Evolutionary conservation across 176 grass and related monocot genomes (phyloP).

Genomic region (Raddia distichophylla): DNA sequence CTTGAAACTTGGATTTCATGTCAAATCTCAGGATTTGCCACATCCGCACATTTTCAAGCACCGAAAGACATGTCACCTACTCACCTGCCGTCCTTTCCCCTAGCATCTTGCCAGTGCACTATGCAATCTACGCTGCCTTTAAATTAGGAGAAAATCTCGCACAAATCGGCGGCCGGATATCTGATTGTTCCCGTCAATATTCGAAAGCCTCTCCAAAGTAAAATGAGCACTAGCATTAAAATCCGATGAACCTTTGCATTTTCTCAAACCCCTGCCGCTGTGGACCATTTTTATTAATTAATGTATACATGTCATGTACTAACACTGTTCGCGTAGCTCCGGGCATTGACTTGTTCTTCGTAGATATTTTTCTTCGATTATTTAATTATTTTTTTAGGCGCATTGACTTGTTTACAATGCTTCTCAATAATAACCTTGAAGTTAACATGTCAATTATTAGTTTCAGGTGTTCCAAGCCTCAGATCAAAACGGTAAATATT

Average conservation of each 20-base stretch:
- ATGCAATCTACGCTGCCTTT: not conserved
- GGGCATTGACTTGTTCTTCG: too few relatives aligned
- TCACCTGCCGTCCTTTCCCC: not conserved
- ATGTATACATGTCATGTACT: too few relatives aligned
- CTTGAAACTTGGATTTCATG: conserved; percentile 22
- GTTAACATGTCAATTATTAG: too few relatives aligned
- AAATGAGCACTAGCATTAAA: not conserved
- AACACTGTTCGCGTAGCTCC: too few relatives aligned
- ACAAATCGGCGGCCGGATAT: conserved; percentile 1
- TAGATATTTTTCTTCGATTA: too few relatives aligned
- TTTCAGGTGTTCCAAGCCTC: too few relatives aligned
- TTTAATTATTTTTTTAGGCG: too few relatives aligned
- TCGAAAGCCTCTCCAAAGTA: not conserved
- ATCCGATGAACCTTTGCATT: not conserved
- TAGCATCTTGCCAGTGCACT: conserved; percentile 13
- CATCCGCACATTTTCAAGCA: not conserved
- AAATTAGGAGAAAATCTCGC: conserved; percentile 27
- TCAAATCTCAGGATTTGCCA: conserved; percentile 30
- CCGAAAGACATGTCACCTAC: not conserved
- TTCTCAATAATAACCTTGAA: too few relatives aligned
- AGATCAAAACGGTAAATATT: too few relatives aligned
- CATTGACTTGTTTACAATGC: too few relatives aligned
- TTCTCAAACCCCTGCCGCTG: not conserved
- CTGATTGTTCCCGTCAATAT: not conserved
- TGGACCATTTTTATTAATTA: too few relatives aligned